Evolutionary conservation across 352 stramenopile genomes (phyloP).

Genomic region (Aphanomyces stellatus): DNA sequence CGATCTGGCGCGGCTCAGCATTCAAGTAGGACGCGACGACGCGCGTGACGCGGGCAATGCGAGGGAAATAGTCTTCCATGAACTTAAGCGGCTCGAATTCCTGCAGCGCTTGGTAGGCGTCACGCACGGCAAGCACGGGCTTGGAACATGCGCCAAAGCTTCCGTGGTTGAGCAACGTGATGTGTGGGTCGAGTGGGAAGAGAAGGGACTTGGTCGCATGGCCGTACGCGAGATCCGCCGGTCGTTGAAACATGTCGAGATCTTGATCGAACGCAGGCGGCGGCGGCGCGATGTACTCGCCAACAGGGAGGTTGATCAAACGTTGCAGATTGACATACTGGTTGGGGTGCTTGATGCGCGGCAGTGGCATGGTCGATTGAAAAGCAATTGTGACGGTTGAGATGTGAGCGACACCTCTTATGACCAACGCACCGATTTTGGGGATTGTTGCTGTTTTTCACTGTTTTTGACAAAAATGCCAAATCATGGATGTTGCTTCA

Average conservation of each 20-base stretch:
- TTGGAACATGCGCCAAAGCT: conserved; percentile 2
- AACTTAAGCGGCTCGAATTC: conserved; percentile 6
- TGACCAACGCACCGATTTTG: too few species aligned
- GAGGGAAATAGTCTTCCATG: neutral
- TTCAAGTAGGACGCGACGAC: conserved; percentile 3
- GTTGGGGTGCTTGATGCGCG: neutral
- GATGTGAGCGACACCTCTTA: too few species aligned
- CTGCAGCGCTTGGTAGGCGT: neutral
- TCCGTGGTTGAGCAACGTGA: conserved; percentile 12
- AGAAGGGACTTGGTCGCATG: neutral
- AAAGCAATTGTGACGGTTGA: neutral
- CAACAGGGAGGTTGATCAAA: neutral
- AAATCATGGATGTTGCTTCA: too few species aligned
- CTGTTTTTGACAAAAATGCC: too few species aligned
- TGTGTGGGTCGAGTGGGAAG: conserved; percentile 2
- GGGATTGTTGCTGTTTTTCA: too few species aligned
- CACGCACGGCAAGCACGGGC: neutral
- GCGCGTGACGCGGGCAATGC: neutral
- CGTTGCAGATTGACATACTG: neutral
- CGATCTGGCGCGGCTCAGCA: neutral
- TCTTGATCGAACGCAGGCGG: neutral
- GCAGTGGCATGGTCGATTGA: neutral
- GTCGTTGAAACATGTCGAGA: neutral
- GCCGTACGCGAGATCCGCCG: neutral
- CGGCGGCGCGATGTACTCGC: neutral